These are phyloP conservation scores for Tillandsia fasciculata DNA, from an alignment of 176 grass and related monocot genomes.

Conservation along the genomic window DNA sequence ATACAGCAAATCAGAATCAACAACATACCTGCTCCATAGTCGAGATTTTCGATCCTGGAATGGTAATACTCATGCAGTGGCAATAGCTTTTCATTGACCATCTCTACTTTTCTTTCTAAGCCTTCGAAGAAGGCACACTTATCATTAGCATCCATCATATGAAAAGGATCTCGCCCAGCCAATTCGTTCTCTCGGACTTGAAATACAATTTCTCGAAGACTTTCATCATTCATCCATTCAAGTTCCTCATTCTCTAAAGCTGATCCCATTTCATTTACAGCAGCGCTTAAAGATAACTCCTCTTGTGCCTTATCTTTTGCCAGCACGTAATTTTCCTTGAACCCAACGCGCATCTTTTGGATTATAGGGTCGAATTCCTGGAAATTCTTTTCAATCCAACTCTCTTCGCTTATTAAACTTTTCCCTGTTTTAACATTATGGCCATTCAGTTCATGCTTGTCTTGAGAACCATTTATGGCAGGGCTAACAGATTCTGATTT, in stretches of 20 bases:
- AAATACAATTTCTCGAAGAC: constrained; percentile 29
- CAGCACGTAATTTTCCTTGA: constrained; percentile 30
- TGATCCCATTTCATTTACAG: constrained; percentile 12
- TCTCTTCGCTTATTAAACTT: constrained; percentile 9
- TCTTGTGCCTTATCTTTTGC: constrained; percentile 21
- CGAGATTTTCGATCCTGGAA: constrained; percentile 32
- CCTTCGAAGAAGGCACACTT: constrained; percentile 24
- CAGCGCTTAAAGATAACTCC: constrained; percentile 9
- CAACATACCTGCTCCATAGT: constrained; percentile 31
- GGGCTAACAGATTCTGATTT: not conserved
- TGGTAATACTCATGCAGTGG: constrained; percentile 22
- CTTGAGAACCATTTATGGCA: not conserved
- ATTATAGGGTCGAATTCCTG: constrained; percentile 18
- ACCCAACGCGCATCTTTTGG: constrained; percentile 12
- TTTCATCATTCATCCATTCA: constrained; percentile 33
- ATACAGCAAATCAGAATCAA: not conserved
- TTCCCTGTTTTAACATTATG: not conserved
- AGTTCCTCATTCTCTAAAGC: constrained; percentile 8
- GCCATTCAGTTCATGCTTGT: not conserved
- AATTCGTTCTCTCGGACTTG: constrained; percentile 30
- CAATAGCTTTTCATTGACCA: constrained; percentile 20
- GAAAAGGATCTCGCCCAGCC: constrained; percentile 26
- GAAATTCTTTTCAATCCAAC: constrained; percentile 19
- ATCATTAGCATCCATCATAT: constrained; percentile 21
- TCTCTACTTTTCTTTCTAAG: constrained; percentile 23